These are phyloP conservation scores for Oleoguttula mirabilis DNA, from an alignment of 495 filamentous ascomycete species.

Conservation along the genomic window DNA sequence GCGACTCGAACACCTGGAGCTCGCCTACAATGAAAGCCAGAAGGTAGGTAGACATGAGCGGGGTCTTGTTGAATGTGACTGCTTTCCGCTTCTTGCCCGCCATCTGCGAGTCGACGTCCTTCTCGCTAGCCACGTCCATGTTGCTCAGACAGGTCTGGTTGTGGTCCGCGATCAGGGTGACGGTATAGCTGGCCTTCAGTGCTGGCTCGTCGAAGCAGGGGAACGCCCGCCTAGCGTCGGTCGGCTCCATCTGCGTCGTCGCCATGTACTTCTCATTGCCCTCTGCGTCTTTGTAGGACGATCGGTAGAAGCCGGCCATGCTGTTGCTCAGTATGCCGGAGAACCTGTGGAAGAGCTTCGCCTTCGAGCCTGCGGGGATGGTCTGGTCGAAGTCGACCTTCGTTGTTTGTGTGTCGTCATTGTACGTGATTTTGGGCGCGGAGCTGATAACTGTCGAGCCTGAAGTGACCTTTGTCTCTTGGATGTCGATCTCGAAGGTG, in stretches of 20 bases:
- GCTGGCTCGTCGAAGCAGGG: conserved; percentile 71
- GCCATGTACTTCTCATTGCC: conserved; percentile 54
- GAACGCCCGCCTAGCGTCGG: conserved; percentile 61
- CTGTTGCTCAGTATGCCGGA: conserved; percentile 61
- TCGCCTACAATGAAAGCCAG: conserved; percentile 66
- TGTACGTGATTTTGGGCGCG: conserved; percentile 44
- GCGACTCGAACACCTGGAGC: conserved; percentile 62
- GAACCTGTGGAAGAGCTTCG: conserved; percentile 54
- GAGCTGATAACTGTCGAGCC: conserved; percentile 43
- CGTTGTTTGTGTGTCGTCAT: conserved; percentile 51
- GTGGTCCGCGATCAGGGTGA: conserved; percentile 64
- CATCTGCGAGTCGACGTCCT: conserved; percentile 44
- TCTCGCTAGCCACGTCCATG: conserved; percentile 62
- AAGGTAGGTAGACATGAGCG: conserved; percentile 68
- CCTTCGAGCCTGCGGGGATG: conserved; percentile 47
- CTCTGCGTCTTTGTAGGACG: conserved; percentile 55
- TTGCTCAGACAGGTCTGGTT: conserved; percentile 65
- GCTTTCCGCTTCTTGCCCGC: conserved; percentile 49
- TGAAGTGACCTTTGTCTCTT: conserved; percentile 54
- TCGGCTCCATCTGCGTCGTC: conserved; percentile 75
- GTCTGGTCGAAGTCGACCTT: conserved; percentile 50
- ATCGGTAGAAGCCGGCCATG: conserved; percentile 74
- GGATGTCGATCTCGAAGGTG: conserved; percentile 72
- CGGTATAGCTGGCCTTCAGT: conserved; percentile 59
- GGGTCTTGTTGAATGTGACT: conserved; percentile 61